Base-by-base conservation (phyloP, 225 moss, liverwort and hornwort genomes). In the Rhytidiadelphus loreus region DNA sequence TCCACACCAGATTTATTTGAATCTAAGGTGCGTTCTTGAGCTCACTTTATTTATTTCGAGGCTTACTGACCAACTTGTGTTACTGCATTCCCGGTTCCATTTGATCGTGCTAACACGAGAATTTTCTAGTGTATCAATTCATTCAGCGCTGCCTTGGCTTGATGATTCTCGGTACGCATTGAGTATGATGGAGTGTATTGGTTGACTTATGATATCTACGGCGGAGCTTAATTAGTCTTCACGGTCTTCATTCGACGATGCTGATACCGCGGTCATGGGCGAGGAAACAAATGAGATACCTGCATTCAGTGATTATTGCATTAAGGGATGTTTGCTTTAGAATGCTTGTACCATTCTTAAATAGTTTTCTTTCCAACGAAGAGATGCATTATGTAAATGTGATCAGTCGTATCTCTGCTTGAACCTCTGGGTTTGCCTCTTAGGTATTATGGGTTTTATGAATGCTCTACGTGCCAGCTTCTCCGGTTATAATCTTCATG, bases 1-100 rank as follows among this genome's bases (percentile, higher is more conserved):
- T 84, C 90, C 52, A 76, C 91, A 90, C 86, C 91, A 81, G 90
- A 91, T 90, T 71, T 84, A 41, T 91, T 88, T 86, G 89, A 94
- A 48, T 20, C 91, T 15, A 88, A 90, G 94, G 94, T 94, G 65
- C 35, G 79, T 81, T 86, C 72, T 33, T 35, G 77, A 80, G 66
- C 55, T 87, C 76, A 24, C 30, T 57, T 77, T 24, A 58, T 66
- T 65, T 73, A 64, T 90, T 72, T 88, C 16, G 71, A 72, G 88
- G 73, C 65, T 72, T 62, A 33, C 16, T 32, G 44, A 86, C 41
- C 30, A 78, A 57, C 63, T 23, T 82, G 77, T 50, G 50, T 84
- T 35, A 71, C 26, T 83, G 71, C 78, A 78, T 90, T 73, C 64
- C 62, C 70, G 41, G 82, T 35, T 82, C 33, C 71, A 77, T 71